Base-by-base conservation (phyloP, 345 rosid species). In the Microthlaspi erraticum region DNA sequence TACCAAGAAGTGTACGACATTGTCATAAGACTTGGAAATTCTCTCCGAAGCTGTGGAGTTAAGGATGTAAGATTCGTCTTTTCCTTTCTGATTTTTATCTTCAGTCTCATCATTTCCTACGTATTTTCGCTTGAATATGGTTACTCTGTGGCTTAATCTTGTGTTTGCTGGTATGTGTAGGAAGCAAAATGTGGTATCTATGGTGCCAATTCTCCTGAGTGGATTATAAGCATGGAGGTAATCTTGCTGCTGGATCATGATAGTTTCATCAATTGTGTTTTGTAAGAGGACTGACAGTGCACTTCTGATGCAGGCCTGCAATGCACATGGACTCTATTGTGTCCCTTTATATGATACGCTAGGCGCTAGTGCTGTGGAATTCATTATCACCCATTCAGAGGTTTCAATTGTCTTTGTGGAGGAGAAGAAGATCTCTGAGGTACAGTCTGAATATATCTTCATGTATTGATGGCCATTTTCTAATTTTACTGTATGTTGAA, bases 151-250 rank as follows among this genome's bases (percentile, higher is more conserved):
- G 7, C 57, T 29, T 52, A 7, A 52, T 38, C 17, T 58, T 29
- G 10, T 13, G 19, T 52, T 41, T 32, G 4, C 4, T 10, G 8
- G 29, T 29, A 8, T 55, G 48, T 70, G 52, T 73, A 91, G 97
- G 83, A 87, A 60, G 88, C 62, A 2, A 87, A 84, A 80, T 91
- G 97, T 73, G 96, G 97, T 44, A 86, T 89, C 61, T 91, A 82
- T 55, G 97, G 97, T 49, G 86, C 85, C 62, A 91, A 91, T 45
- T 83, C 80, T 42, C 41, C 93, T 1, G 91, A 89, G 77, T 91
- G 97, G 97, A 75, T 91, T 65, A 85, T 91, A 64, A 87, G 97
- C 86, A 89, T 91, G 97, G 93, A 91, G 96, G 96, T 90, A 75
- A 58, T 51, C n/a, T 60, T 16, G 23, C 4, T 0, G 50, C 32